Conservation (phyloP, 176 grass and related monocot species). For the Oryza australiensis region DNA sequence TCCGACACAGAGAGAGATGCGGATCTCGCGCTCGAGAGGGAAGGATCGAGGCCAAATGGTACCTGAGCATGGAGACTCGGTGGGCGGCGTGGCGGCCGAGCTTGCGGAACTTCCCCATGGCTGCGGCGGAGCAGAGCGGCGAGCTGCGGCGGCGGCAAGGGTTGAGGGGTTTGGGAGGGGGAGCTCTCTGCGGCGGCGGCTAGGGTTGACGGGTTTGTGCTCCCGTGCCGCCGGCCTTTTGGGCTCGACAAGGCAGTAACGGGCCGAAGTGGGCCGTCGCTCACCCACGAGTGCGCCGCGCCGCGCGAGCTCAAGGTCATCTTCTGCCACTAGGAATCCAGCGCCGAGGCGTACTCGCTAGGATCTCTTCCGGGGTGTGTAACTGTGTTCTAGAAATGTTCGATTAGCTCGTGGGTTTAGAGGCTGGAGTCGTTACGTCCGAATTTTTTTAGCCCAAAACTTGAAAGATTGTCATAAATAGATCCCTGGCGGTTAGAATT, state of each 20-base stretch:
- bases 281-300: constrained; percentile 72
- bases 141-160: constrained; percentile 47
- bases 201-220: constrained; percentile 34
- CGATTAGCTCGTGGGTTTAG: not conserved
- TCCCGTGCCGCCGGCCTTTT: not conserved
- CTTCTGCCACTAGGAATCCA: constrained; percentile 83
- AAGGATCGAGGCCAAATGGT: not conserved
- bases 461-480: no score
- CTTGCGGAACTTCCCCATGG: constrained; percentile 77
- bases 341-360: not conserved
- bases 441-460: no score
- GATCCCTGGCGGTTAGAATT: no score
- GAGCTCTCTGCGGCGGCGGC: constrained; percentile 46
- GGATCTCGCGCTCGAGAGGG: not conserved
- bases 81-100: constrained; percentile 62
- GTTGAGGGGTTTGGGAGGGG: constrained; percentile 26
- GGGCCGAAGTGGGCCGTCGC: constrained; percentile 23
- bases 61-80: constrained; percentile 80
- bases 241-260: not conserved
- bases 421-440: not conserved
- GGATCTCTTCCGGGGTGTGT: not conserved
- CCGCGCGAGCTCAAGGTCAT: constrained; percentile 98
- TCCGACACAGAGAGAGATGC: not conserved
- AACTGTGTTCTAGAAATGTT: constrained; percentile 15
- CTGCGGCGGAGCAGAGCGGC: constrained; percentile 20